Conservation (phyloP, 495 filamentous ascomycete genomes). For the Aspergillus incahuasiensis region DNA sequence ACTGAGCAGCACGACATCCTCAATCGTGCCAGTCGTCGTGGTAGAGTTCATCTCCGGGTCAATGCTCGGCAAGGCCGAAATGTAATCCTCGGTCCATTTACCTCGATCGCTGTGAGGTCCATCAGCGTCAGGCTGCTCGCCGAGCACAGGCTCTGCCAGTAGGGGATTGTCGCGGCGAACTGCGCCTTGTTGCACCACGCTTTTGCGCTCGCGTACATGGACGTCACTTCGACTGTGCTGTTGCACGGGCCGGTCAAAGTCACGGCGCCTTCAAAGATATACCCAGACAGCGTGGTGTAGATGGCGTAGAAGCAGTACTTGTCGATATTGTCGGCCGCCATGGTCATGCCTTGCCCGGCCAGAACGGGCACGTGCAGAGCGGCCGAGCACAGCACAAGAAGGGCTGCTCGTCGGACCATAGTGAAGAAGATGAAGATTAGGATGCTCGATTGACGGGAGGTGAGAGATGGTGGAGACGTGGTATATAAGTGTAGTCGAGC, state of each 20-base stretch:
- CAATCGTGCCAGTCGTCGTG: slow-evolving; percentile 5
- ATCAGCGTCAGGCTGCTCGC: no score
- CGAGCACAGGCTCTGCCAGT: slow-evolving; percentile 8
- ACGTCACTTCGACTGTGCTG: slow-evolving; percentile 2
- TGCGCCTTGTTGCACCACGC: slow-evolving; percentile 5
- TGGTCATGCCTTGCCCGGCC: neutral
- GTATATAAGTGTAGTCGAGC: no score
- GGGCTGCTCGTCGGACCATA: neutral
- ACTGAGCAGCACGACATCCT: slow-evolving; percentile 2
- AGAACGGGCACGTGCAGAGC: neutral
- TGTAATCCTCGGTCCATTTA: slow-evolving; percentile 7
- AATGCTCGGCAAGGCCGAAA: neutral
- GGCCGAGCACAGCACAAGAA: neutral
- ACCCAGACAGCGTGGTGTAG: neutral
- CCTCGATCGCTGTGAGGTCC: neutral
- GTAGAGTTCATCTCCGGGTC: slow-evolving; percentile 9
- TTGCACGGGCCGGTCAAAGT: slow-evolving; percentile 1
- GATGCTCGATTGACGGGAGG: no score
- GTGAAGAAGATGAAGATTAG: no score
- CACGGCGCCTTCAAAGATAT: neutral
- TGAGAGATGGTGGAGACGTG: no score
- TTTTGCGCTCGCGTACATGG: slow-evolving; percentile 11
- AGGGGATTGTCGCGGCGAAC: neutral
- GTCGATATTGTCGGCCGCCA: neutral
- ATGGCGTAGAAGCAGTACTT: neutral